Percentiles rank a stretch among this genome's conserved stretches.
Evolutionary conservation across 2,329 filamentous ascomycete species (phyloP).

Genomic region (Diaporthe sp.): DNA sequence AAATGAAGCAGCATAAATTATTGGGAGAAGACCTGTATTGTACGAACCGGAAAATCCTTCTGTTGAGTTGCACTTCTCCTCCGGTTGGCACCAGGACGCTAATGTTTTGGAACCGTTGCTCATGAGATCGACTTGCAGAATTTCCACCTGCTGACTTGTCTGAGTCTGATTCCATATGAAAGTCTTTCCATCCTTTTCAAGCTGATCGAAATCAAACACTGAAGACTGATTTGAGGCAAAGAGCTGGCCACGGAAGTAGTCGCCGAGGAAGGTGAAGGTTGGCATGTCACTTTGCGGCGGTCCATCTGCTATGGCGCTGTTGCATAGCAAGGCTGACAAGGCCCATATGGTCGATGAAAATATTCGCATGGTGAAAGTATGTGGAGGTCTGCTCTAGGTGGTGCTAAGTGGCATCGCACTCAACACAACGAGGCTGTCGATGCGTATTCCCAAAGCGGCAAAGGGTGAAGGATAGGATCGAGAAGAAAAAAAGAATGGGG

Average conservation of each 20-base stretch:
- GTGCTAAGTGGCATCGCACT: constrained; percentile 6
- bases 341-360: not conserved
- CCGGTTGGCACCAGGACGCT: not conserved
- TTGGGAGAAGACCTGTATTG: not conserved
- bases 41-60: not conserved
- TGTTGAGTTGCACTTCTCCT: not conserved
- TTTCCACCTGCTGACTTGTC: accelerated
- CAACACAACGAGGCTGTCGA: not conserved
- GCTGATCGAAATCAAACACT: not conserved
- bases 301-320: not conserved
- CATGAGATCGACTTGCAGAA: not conserved
- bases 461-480: not conserved
- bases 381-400: not conserved
- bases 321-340: not conserved
- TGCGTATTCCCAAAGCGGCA: not conserved
- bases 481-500: not conserved
- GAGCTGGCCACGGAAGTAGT: not conserved
- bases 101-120: accelerated
- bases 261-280: not conserved
- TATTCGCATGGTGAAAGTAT: constrained; percentile 18
- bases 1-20: too few species aligned
- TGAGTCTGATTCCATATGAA: not conserved
- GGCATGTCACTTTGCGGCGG: not conserved
- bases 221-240: not conserved
- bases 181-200: not conserved